phyloP scores from a whole-genome alignment of 2,329 filamentous ascomycete species.

The Domatiomyces catenatus region DNA sequence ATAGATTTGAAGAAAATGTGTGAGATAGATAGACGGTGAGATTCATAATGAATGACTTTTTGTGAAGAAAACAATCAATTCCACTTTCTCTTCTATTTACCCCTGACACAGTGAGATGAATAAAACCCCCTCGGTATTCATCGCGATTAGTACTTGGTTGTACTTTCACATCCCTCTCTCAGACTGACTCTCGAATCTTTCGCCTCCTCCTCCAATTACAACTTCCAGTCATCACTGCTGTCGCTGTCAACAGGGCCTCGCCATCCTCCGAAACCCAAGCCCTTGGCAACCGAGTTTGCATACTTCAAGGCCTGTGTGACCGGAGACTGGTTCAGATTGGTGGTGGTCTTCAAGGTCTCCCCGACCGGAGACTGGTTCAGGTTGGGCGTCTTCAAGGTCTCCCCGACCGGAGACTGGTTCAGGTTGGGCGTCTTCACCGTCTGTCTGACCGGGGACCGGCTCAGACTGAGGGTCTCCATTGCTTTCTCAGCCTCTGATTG shows the following conservation, averaged over 20 bases:
- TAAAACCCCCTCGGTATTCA: no score
- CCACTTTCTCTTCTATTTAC: no score
- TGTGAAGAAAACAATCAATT: no score
- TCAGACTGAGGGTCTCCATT: background rate
- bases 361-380: background rate
- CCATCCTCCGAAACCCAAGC: background rate
- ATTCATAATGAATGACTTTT: no score
- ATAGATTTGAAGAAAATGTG: no score
- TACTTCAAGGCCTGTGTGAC: background rate
- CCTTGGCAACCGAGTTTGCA: background rate
- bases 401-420: no score
- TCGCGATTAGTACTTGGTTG: no score
- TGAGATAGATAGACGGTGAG: no score
- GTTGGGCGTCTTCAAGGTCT: background rate
- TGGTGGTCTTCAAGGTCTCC: background rate
- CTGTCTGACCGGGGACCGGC: no score
- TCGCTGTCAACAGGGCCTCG: background rate
- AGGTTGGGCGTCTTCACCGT: background rate
- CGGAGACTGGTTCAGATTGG: background rate
- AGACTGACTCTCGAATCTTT: no score
- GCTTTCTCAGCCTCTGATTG: background rate
- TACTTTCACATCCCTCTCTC: no score
- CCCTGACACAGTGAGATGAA: no score
- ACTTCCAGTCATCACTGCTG: background rate
- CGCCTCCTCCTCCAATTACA: background rate